Base-by-base conservation (phyloP, 164 flowering plant species). In the grape (Vitis vinifera) region DNA sequence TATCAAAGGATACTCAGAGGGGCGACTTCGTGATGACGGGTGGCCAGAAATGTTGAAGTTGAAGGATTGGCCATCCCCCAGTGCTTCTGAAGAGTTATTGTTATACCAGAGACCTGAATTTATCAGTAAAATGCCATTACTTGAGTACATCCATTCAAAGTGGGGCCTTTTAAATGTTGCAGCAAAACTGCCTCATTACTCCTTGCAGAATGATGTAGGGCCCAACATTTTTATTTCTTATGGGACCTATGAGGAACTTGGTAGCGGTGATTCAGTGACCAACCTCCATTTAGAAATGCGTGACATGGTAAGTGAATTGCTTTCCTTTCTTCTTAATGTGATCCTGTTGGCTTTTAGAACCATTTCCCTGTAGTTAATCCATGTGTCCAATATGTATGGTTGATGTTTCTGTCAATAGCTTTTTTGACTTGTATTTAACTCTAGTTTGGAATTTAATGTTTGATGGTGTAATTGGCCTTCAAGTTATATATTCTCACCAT, bases 81-180 rank as follows among this genome's bases (percentile, higher is more conserved):
- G 87, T 85, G 91, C 93, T 71, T 76, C 89, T 65, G 99, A 95
- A 81, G 98, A 95, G 79, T 91, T 95, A 73, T 75, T 93, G 60
- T 65, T 84, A 80, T 88, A 85, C 77, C 98, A 88, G 70, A 91
- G 91, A 75, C 91, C 97, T 73, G 98, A 95, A 53, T 89, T 95
- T 69, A 84, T 91, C 68, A 87, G 90, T 72, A 88, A 84, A 82
- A 66, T 95, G 62, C 98, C 99, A 47, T 80, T 93, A 64, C 90
- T 91, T 52, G 98, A 95, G 81, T 93, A 84, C 73, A 87, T 93
- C 55, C 99, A 95, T 86, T 89, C 94, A 37, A 91, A 92, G 81
- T 91, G 91, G 91, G 99, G 98, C 68, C 85, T 95, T 78, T 80
- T 95, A 55, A 95, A 95, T 81, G 90, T 95, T 77, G 92, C 97